Base-by-base conservation (phyloP, 192 early-diverging fungal species). In the Podila clonocystis region DNA sequence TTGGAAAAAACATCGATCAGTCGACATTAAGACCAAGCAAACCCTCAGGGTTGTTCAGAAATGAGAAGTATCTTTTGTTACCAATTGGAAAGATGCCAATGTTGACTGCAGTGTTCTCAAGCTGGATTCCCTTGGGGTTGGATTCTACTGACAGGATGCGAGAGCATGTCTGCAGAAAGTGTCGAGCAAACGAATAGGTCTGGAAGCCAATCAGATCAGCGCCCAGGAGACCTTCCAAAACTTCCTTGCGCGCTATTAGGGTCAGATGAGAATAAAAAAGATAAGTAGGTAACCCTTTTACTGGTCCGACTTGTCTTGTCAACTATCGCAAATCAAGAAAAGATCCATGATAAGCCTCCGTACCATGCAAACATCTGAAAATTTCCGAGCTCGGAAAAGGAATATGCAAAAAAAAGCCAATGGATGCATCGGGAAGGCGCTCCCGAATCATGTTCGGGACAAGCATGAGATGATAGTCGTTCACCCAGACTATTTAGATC, bases 391-490 rank as follows among this genome's bases (percentile, higher is more conserved):
- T 94, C 30, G 97, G 97, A 83, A 99, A 99, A 0, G 97, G 97
- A 50, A 97, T 96, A 79, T 99, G 97, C 67, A 99, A 80, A 71
- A 98, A 99, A 85, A 99, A 98, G 2, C 96, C 97, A 63, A 99
- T 95, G 31, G 91, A 94, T 34, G 97, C 97, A 29, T 89, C 73
- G 2, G 97, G 97, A 31, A 97, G 76, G 15, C 87, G 88, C 85
- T 95, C 84, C 57, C 97, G 89, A 36, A 99, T 83, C 90, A 99
- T 93, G 58, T 83, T 84, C 6, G 97, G 97, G 26, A 99, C 89
- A 49, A 99, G 86, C 93, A 98, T 94, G 61, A 99, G 85, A 79
- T 99, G 97, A 75, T 99, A 99, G 87, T 99, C 97, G 77, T 99
- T 97, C 72, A 99, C 89, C 96, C 96, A 99, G 67, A 99, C 90